phyloP scores from a whole-genome alignment of 306 rosid genomes.

The Mimosa pudica region DNA sequence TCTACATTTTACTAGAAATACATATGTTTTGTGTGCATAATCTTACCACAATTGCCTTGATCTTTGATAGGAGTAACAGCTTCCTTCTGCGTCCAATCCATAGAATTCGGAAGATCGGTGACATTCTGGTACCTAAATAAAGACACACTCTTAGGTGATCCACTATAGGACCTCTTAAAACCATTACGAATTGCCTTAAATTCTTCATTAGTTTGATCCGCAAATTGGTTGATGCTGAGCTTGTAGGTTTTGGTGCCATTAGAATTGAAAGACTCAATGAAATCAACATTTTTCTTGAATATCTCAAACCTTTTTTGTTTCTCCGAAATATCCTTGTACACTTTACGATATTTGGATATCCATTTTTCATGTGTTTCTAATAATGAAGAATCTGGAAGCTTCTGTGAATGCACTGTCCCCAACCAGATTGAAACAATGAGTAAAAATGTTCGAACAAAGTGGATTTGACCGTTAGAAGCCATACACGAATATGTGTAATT shows the following conservation, averaged over 20 bases:
- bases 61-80: constrained; percentile 44
- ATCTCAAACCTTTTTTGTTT: constrained; percentile 42
- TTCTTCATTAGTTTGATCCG: constrained; percentile 48
- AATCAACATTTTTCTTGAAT: constrained; percentile 46
- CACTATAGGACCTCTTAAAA: not conserved
- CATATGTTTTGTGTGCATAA: not conserved
- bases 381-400: constrained; percentile 32
- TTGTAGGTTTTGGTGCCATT: constrained; percentile 41
- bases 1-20: not conserved
- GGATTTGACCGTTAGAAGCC: constrained; percentile 33
- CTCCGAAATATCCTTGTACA: constrained; percentile 35
- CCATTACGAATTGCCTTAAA: constrained; percentile 33
- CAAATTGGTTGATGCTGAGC: constrained; percentile 34
- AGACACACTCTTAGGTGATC: not conserved
- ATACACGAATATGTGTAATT: constrained; percentile 4
- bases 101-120: constrained; percentile 9
- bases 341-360: constrained; percentile 33
- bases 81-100: constrained; percentile 48
- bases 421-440: constrained; percentile 16
- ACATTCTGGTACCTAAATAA: constrained; percentile 42
- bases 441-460: not conserved
- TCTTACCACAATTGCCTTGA: constrained; percentile 54
- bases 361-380: constrained; percentile 45
- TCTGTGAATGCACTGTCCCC: constrained; percentile 26
- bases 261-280: constrained; percentile 47